A percentile compares a stretch with the other conserved stretches of the same genome.
These are phyloP conservation scores for Neurospora sp. DNA, from an alignment of 495 filamentous ascomycete species.

Conservation along the genomic window DNA sequence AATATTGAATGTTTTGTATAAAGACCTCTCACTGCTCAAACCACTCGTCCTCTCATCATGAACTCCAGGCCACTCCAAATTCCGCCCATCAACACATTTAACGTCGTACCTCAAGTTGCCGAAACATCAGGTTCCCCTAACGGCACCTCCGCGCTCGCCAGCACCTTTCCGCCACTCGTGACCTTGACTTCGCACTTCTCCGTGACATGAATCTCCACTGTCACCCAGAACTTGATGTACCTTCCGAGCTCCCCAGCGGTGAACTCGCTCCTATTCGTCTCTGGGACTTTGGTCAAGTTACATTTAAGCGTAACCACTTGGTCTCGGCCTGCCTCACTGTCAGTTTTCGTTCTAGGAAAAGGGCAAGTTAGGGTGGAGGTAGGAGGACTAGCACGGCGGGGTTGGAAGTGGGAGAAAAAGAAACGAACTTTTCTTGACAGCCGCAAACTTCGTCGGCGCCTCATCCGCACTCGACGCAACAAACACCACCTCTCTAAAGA, in stretches of 20 bases:
- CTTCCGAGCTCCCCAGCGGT: slow-evolving; percentile 5
- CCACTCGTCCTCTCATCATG: not conserved
- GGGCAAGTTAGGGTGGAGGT: not conserved
- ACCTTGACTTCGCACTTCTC: slow-evolving; percentile 12
- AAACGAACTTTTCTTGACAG: slow-evolving; percentile 6
- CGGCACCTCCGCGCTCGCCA: slow-evolving; percentile 3
- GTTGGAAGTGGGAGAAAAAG: too few relatives aligned
- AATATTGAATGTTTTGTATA: too few relatives aligned
- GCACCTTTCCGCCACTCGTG: slow-evolving; percentile 8
- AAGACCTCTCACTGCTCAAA: not conserved
- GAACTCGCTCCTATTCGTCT: not conserved
- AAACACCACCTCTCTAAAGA: slow-evolving; percentile 14
- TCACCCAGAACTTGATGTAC: slow-evolving; percentile 15
- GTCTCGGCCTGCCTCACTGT: slow-evolving; percentile 3
- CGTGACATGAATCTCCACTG: slow-evolving; percentile 11
- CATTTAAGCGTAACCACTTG: slow-evolving; percentile 5
- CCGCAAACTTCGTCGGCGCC: slow-evolving; percentile 8
- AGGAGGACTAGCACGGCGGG: too few relatives aligned
- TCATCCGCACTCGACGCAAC: slow-evolving; percentile 10
- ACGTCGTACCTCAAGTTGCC: not conserved
- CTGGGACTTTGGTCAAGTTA: slow-evolving; percentile 14
- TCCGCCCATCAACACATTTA: not conserved
- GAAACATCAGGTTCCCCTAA: not conserved
- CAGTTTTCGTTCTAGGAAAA: not conserved
- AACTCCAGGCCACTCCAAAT: not conserved